A percentile compares a stretch with the other conserved stretches of the same genome.
Evolutionary conservation across 345 rosid species (phyloP).

Genomic region (Physaria fendleri): DNA sequence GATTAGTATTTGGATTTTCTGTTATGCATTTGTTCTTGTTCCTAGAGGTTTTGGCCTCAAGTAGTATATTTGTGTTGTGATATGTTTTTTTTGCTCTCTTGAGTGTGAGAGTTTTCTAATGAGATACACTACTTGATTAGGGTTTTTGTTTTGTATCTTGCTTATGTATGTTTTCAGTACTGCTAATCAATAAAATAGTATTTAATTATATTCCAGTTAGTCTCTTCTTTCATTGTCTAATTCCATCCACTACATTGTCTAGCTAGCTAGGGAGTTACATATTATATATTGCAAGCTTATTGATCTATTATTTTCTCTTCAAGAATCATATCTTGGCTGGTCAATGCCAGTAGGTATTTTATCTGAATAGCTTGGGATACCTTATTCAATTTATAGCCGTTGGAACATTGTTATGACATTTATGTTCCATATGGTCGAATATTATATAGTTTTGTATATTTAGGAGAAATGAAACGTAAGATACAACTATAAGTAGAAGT

Average conservation of each 20-base stretch:
- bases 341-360: conserved; percentile 3
- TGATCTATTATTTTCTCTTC: neutral
- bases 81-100: conserved; percentile 9
- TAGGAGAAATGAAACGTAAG: neutral
- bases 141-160: conserved; percentile 4
- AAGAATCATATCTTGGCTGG: neutral
- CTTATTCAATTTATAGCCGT: neutral
- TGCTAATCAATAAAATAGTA: conserved; percentile 13
- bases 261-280: neutral
- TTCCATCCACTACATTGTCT: neutral
- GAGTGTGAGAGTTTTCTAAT: conserved; percentile 13
- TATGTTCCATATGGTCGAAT: neutral
- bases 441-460: neutral
- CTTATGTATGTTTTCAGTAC: neutral
- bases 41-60: conserved; percentile 11
- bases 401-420: neutral
- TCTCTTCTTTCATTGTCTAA: neutral
- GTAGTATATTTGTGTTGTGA: conserved; percentile 9
- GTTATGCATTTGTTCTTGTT: neutral
- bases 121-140: conserved; percentile 11
- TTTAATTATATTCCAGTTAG: neutral
- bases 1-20: conserved; percentile 13
- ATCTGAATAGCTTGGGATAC: neutral
- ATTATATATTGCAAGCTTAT: neutral
- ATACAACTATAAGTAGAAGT: neutral